These are phyloP conservation scores for Paratrypanosoma confusum DNA, from an alignment of 208 protist species.

Conservation along the genomic window DNA sequence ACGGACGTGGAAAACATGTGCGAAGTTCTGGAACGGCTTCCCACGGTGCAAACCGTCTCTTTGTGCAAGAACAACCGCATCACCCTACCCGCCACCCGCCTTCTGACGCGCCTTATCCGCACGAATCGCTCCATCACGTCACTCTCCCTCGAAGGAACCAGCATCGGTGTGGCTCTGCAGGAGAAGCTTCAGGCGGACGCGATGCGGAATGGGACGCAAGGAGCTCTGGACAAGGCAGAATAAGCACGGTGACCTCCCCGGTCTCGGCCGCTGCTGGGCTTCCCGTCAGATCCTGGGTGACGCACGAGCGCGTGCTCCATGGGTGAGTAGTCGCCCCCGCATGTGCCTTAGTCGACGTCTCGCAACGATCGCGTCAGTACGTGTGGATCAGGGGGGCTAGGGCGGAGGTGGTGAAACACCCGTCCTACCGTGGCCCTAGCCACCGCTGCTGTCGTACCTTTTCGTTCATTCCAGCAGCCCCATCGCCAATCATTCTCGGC, in stretches of 20 bases:
- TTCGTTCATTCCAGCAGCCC: too few relatives aligned
- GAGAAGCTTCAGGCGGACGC: conserved; percentile 38
- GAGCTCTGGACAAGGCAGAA: background rate
- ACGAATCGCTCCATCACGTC: conserved; percentile 39
- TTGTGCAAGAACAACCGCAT: conserved; percentile 73
- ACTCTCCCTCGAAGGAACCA: conserved; percentile 55
- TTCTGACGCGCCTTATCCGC: conserved; percentile 58
- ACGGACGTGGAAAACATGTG: conserved; percentile 64
- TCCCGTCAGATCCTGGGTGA: too few relatives aligned
- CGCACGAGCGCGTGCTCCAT: too few relatives aligned
- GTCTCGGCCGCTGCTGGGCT: too few relatives aligned
- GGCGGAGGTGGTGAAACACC: too few relatives aligned
- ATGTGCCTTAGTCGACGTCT: too few relatives aligned
- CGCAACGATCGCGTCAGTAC: too few relatives aligned
- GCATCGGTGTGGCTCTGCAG: conserved; percentile 45
- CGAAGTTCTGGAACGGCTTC: conserved; percentile 35
- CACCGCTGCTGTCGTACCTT: too few relatives aligned
- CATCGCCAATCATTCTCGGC: too few relatives aligned
- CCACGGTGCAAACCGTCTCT: conserved; percentile 37
- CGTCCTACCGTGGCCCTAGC: too few relatives aligned
- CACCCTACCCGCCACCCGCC: conserved; percentile 60
- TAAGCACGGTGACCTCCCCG: background rate
- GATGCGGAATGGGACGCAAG: conserved; percentile 7
- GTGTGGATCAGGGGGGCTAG: too few relatives aligned
- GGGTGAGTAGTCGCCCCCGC: too few relatives aligned